Evolutionary conservation across 2,329 filamentous ascomycete genomes (phyloP), one percentile per base, ranked within the genome.

Genomic region (Cylindrodendrum hubeiense): DNA sequence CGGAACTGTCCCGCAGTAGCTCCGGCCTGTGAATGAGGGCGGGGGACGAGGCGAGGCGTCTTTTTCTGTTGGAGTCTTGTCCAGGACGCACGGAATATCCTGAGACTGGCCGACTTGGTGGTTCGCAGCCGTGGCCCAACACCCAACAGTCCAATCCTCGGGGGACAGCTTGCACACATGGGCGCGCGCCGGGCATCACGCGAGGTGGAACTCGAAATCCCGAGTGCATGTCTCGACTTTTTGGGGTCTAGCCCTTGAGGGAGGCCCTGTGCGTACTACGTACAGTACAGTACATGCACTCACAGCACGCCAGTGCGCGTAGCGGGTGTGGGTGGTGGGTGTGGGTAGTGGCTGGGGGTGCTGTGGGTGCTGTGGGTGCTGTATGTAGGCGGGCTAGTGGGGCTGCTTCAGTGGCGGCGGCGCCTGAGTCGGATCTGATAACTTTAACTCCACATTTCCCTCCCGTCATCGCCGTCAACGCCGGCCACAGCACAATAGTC

Each of bases 361-460:
- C n/a, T n/a, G n/a, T n/a, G n/a, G n/a, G n/a, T n/a, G n/a, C n/a
- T n/a, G n/a, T n/a, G n/a, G n/a, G n/a, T n/a, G n/a, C n/a, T n/a
- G n/a, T n/a, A n/a, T n/a, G n/a, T n/a, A n/a, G n/a, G n/a, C n/a
- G n/a, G n/a, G n/a, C n/a, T n/a, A n/a, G n/a, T 50, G 47, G 47
- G 10, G 17, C 12, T 22, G 41, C 41, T 39, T 39, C 37, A 59
- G 67, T 73, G 67, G 60, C 66, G 70, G 59, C 44, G 44, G 54
- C 53, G 54, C 57, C 28, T 43, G 67, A 62, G 55, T 69, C 71
- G 68, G 74, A 76, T 76, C 74, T 75, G 74, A 76, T 76, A 76
- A 76, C 74, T 73, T 67, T 66, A 74, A 67, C 71, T 74, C 72
- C 73, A 73, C 69, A 71, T 39, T 49, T 70, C 44, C 66, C 57